These are phyloP conservation scores for Beauveria scarabaeidicola DNA, from an alignment of 2,329 filamentous ascomycete species.

Conservation along the genomic window DNA sequence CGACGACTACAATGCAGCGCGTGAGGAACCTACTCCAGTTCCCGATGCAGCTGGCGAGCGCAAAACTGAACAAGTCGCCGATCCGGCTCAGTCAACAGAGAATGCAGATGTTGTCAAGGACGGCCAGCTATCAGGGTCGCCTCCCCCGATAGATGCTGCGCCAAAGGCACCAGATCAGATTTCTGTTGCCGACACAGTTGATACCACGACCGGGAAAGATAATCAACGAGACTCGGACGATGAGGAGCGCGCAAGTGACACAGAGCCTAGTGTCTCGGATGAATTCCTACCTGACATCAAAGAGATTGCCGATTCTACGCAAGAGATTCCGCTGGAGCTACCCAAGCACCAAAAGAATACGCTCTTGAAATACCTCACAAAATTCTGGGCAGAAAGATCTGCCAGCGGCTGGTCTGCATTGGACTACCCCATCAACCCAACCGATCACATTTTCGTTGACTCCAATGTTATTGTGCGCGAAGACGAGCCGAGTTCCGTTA, in stretches of 20 bases:
- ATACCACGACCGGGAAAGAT: conserved; percentile 20
- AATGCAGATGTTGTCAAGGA: background rate
- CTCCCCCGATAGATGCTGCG: conserved; percentile 17
- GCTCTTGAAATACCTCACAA: conserved; percentile 89
- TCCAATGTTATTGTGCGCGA: conserved; percentile 95
- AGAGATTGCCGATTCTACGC: conserved; percentile 53
- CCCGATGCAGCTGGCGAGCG: conserved; percentile 43
- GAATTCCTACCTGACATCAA: conserved; percentile 57
- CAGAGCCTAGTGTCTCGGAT: conserved; percentile 60
- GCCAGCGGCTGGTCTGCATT: conserved; percentile 88
- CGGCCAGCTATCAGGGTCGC: conserved; percentile 17
- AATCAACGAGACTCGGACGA: conserved; percentile 58
- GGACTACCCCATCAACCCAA: conserved; percentile 81
- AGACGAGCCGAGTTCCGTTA: conserved; percentile 92
- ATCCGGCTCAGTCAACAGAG: conserved; percentile 11
- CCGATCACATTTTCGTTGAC: conserved; percentile 93
- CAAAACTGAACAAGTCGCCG: conserved; percentile 17
- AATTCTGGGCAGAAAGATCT: conserved; percentile 97
- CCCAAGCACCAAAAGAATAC: conserved; percentile 91
- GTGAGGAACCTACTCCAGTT: conserved; percentile 64
- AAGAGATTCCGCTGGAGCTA: conserved; percentile 60
- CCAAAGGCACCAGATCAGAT: conserved; percentile 18
- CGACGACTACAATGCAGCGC: conserved; percentile 84
- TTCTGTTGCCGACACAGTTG: conserved; percentile 22
- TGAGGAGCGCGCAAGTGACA: conserved; percentile 61